Evolutionary conservation across 768 basidiomycete species (phyloP).

Genomic region (Tricholoma sp.): DNA sequence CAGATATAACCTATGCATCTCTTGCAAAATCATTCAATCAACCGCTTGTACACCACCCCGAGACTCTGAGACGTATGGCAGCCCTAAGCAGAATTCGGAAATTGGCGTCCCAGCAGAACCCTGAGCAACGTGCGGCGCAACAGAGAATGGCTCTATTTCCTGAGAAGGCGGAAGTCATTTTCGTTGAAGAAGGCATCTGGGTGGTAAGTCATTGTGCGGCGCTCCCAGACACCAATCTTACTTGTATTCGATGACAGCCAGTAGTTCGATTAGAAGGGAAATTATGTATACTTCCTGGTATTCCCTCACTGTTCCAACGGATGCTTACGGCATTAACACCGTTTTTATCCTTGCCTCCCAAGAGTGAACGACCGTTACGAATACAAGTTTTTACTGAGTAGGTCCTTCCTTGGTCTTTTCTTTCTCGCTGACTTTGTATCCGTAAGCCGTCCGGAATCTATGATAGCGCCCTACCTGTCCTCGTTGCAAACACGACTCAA

Average conservation of each 20-base stretch:
- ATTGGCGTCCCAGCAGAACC: constrained; percentile 56
- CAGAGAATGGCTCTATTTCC: constrained; percentile 92
- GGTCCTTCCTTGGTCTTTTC: constrained; percentile 10
- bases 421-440: background rate
- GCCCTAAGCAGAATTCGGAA: constrained; percentile 52
- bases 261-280: constrained; percentile 82
- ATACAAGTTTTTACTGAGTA: constrained; percentile 84
- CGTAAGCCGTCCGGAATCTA: constrained; percentile 67
- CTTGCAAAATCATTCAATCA: constrained; percentile 82
- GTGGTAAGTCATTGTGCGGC: constrained; percentile 50
- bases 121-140: constrained; percentile 71
- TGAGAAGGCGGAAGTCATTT: constrained; percentile 69
- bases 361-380: constrained; percentile 64
- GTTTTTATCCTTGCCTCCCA: constrained; percentile 76
- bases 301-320: constrained; percentile 78
- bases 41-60: constrained; percentile 64
- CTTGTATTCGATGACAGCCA: constrained; percentile 42
- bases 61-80: constrained; percentile 72
- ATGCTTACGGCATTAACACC: constrained; percentile 71
- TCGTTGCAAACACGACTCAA: constrained; percentile 68
- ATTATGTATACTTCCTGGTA: constrained; percentile 89
- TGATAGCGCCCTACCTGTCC: constrained; percentile 79
- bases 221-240: background rate
- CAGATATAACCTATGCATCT: constrained; percentile 87
- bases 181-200: constrained; percentile 78